Conservation (phyloP, 768 basidiomycete species). For the Trametes meyenii region DNA sequence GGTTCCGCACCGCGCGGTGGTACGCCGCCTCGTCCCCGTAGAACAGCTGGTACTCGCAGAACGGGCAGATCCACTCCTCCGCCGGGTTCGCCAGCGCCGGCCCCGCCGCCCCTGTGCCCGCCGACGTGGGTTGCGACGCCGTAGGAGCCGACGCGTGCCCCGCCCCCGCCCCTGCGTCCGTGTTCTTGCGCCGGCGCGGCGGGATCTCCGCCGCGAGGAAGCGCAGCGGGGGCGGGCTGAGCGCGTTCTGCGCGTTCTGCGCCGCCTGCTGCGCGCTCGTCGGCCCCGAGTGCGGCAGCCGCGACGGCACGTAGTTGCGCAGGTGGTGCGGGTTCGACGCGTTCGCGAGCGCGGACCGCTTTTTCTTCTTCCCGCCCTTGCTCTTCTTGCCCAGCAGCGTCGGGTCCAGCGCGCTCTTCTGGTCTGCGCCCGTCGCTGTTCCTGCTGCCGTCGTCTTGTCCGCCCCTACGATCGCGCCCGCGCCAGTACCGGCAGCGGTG, state of each 20-base stretch:
- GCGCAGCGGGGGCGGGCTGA: constrained; percentile 63
- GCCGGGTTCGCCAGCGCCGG: constrained; percentile 53
- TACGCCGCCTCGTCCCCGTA: constrained; percentile 80
- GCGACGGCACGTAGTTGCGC: constrained; percentile 89
- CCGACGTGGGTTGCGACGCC: constrained; percentile 4
- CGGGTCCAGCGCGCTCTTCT: constrained; percentile 13
- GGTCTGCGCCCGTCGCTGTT: constrained; percentile 30
- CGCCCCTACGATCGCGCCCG: constrained; percentile 26
- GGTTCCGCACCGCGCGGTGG: constrained; percentile 62
- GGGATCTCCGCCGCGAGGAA: constrained; percentile 74
- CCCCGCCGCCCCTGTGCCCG: constrained; percentile 32
- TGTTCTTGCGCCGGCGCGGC: constrained; percentile 40
- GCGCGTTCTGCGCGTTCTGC: constrained; percentile 47
- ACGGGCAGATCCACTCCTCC: constrained; percentile 94
- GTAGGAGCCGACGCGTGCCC: neutral
- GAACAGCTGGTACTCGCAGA: constrained; percentile 92
- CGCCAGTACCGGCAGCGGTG: constrained; percentile 3
- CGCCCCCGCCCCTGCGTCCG: neutral
- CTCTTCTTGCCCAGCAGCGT: constrained; percentile 23
- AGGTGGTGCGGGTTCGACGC: constrained; percentile 96
- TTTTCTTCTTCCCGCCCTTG: constrained; percentile 80
- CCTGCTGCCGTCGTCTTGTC: constrained; percentile 41
- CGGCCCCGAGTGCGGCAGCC: constrained; percentile 55
- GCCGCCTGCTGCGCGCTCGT: constrained; percentile 42
- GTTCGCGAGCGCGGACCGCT: constrained; percentile 86